Base-by-base conservation (phyloP, 2,329 filamentous ascomycete genomes). In the Kalmusia sp. region DNA sequence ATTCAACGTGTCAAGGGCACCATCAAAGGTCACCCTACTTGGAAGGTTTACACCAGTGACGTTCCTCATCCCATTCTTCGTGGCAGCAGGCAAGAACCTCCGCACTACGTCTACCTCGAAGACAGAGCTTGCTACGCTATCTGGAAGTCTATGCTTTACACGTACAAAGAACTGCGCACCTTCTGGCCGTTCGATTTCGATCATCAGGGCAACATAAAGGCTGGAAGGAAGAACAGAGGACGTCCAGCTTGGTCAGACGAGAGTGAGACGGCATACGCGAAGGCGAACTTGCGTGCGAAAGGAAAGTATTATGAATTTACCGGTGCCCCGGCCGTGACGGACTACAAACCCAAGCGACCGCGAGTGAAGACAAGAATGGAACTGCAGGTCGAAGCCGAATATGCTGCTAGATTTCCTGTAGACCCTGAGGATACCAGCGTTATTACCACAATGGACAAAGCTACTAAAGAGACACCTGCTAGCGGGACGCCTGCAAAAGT, bases 161-260 rank as follows among this genome's bases (percentile, higher is more conserved):
- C 49, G 1, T 44, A 57, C 14, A 41, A 57, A 5, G 63, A 72
- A 22, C 49, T 61, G 19, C 49, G 48, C 7, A 40, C 50, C 4
- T 72, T 59, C 50, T 79, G 76, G 76, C 61, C 69, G 0, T 70
- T 70, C 38, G 76, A 79, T 61, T 78, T 77, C 57, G 64, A 64
- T 17, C 54, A 59, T 4, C 51, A 62, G 14, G 73, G 73, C 7
- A 62, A 61, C 15, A 61, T 78, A 43, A 68, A 62, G 14, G 39
- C 54, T 2, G 59, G 55, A 12, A 67, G 76, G n/a, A 50, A 57
- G 17, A 74, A 77, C 48, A 63, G 75, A n/a, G 77, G 76, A 3
- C 70, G 73, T 3, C 58, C 70, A 8, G 76, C 74, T 2, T 67
- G 55, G 47, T 15, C 59, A 1, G 63, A 65, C 25, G 55, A 57